Evolutionary conservation across 495 filamentous ascomycete genomes (phyloP), one percentile per base, ranked within the genome.

Genomic region (Umbilicaria muhlenbergii): DNA sequence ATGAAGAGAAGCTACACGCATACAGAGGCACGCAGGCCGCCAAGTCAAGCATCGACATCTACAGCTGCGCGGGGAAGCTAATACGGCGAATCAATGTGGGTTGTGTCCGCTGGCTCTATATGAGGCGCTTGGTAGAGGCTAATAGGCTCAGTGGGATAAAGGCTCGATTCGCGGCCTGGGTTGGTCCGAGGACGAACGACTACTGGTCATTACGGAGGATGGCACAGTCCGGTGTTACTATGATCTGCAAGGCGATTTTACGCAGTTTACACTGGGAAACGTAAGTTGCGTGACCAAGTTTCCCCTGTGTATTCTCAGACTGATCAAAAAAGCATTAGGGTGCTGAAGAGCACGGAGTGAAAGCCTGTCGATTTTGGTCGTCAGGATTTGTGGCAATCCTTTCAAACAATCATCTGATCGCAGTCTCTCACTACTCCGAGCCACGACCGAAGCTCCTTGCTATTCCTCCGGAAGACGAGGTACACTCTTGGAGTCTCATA

Each of bases 101-200:
- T 51, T 46, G n/a, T 16, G 18, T 36, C 33, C 33, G 8, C 32
- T 39, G 15, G 42, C 18, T 24, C 14, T 37, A 19, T 34, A 16
- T 39, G 10, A 36, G n/a, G 17, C 28, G 47, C 47, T 8, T 34
- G n/a, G 2, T 32, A 36, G 5, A 10, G 10, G 33, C 51, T 60
- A 48, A 60, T 43, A 24, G 6, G 62, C 68, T 16, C 58, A 84
- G 68, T 96, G 88, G 86, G 91, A 98, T 49, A 83, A 88, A 67
- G 86, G 86, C 28, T 70, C 79, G 2, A 85, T 98, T 51, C 79
- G 79, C 57, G 87, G 86, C 10, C 69, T 96, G 14, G 91, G 91
- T 15, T 98, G 91, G 91, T 95, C 88, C 32, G 91, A 94, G 55
- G 86, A 95, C 50, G 91, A 98, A 69, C 84, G 86, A 59, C 71